Base-by-base conservation (phyloP, 345 rosid genomes). In the Eucalyptus tenuipes region DNA sequence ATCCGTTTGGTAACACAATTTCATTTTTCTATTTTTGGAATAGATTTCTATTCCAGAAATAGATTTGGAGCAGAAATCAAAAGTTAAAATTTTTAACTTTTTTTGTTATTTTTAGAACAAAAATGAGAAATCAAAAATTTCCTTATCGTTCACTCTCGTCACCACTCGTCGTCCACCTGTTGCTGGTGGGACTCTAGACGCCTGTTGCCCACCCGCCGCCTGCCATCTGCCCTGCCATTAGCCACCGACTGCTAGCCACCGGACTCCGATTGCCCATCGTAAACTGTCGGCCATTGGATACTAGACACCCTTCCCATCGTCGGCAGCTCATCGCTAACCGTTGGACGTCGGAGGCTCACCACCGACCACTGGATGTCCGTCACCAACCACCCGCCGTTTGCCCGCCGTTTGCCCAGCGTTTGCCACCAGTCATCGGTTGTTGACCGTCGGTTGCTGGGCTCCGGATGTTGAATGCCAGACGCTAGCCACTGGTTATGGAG, bases 311-410 rank as follows among this genome's bases (percentile, higher is more conserved):
- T 0, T 52, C 57, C 0, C 10, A 2, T 52, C 0, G 0, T 52
- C 0, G 0, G 1, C 0, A 7, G 10, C 57, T 52, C 57, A 52
- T 52, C 0, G 0, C 57, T 5, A 52, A 52, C 10, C 5, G 0
- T 52, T 52, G 57, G 57, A 52, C 0, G 0, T 18, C 1, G 2
- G 4, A 52, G 55, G 24, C 55, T 18, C 10, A 18, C 0, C 24
- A 0, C 4, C 0, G 4, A 52, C 57, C 57, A 52, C 9, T 18
- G 0, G 57, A 52, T 2, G 0, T 52, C 0, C 10, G 5, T 52
- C 0, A 0, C 10, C 2, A 0, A 52, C 0, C 2, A 0, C 25
- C 2, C 0, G 10, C 0, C 0, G 0, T 52, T 52, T 52, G 25
- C 25, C 57, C 40, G 40, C 4, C 40, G 40, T 37, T 37, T 52